phyloP scores from a whole-genome alignment of 495 filamentous ascomycete genomes.

The Podospora anserina region DNA sequence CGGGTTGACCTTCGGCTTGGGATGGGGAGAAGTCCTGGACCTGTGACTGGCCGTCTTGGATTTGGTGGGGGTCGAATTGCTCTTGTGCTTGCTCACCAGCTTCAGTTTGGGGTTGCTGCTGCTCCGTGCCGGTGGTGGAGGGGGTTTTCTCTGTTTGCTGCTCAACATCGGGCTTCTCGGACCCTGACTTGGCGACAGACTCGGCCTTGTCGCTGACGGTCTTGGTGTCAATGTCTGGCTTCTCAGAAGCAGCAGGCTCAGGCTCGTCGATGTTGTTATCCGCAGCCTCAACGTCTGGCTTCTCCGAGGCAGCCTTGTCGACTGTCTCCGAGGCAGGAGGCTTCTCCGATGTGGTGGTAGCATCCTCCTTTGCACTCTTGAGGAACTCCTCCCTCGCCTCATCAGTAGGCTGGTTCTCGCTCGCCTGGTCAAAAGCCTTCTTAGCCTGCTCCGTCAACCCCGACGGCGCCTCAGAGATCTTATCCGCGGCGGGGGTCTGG shows the following conservation, averaged over 20 bases:
- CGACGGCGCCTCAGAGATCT: slow-evolving; percentile 10
- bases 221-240: not conserved
- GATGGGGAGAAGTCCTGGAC: not conserved
- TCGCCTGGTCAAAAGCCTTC: slow-evolving; percentile 28
- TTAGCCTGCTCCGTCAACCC: slow-evolving; percentile 31
- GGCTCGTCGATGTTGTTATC: not conserved
- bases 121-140: not conserved
- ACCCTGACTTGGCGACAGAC: too few relatives aligned
- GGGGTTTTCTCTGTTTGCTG: not conserved
- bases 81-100: not conserved
- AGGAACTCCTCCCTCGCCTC: slow-evolving; percentile 28
- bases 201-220: not conserved
- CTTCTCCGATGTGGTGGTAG: slow-evolving; percentile 6
- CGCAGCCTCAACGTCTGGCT: not conserved
- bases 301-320: not conserved
- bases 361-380: slow-evolving; percentile 18
- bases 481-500: not conserved
- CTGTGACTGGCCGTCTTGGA: not conserved
- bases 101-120: not conserved
- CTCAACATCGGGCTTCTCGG: too few relatives aligned
- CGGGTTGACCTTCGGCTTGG: not conserved
- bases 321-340: not conserved
- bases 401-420: slow-evolving; percentile 27
- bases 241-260: not conserved
- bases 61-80: slow-evolving; percentile 3